phyloP scores from a whole-genome alignment of 495 filamentous ascomycete genomes.

The Daldinia childiae region DNA sequence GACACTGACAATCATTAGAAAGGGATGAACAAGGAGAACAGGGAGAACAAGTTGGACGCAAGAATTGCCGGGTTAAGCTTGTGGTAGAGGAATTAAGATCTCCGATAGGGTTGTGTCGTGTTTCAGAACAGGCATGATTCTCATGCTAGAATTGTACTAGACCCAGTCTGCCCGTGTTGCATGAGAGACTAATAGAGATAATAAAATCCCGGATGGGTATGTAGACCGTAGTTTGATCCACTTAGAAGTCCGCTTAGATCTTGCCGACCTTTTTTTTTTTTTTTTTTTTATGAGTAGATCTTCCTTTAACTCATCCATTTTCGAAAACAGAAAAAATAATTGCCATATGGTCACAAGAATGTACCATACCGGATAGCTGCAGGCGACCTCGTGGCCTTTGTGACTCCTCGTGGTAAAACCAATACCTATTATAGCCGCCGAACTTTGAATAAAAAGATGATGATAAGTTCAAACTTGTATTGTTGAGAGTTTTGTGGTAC shows the following conservation, averaged over 20 bases:
- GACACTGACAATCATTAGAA: conserved; percentile 11
- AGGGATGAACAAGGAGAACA: conserved; percentile 26
- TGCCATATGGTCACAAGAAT: conserved; percentile 32
- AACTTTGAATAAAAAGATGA: not conserved
- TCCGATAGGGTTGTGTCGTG: conserved; percentile 43
- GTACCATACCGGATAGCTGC: conserved; percentile 11
- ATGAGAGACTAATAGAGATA: conserved; percentile 21
- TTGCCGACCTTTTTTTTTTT: conserved; percentile 16
- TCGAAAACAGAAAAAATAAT: conserved; percentile 10
- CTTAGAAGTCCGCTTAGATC: conserved; percentile 14
- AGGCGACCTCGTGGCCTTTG: conserved; percentile 22
- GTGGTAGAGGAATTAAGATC: conserved; percentile 34
- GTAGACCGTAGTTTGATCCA: conserved; percentile 2
- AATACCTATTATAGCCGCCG: conserved; percentile 20
- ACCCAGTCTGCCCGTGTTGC: conserved; percentile 18
- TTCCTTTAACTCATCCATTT: conserved; percentile 11
- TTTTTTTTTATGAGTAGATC: conserved; percentile 9
- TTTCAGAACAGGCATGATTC: conserved; percentile 43
- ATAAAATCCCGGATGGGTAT: conserved; percentile 25
- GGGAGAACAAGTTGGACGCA: not conserved
- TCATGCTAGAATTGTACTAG: conserved; percentile 24
- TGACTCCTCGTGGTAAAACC: not conserved
- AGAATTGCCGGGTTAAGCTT: conserved; percentile 39
- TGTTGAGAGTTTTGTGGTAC: conserved; percentile 11
- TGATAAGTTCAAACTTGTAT: not conserved